Percentiles rank a stretch among this genome's conserved stretches.
phyloP scores from a whole-genome alignment of 2,329 filamentous ascomycete genomes.

The Phoma herbarum region DNA sequence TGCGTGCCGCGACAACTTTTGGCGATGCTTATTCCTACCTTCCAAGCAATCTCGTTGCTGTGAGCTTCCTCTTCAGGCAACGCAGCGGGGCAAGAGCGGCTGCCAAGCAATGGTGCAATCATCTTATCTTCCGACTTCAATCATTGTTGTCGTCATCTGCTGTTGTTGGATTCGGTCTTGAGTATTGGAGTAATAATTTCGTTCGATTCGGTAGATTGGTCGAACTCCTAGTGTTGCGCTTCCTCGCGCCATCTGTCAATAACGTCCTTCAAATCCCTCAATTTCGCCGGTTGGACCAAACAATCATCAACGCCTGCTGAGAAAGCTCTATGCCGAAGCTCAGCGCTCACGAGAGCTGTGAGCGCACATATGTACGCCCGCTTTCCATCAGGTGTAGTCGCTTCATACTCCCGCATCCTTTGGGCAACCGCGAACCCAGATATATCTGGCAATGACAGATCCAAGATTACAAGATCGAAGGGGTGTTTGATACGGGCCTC shows the following conservation, averaged over 20 bases:
- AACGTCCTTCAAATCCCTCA: neutral
- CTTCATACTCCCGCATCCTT: neutral
- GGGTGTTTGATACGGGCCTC: neutral
- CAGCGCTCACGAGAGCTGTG: neutral
- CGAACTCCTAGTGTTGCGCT: neutral
- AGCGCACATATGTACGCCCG: neutral
- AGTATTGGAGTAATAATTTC: neutral
- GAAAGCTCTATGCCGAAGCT: neutral
- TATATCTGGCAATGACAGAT: neutral
- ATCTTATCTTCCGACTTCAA: neutral
- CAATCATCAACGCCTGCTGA: neutral
- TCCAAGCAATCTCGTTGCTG: neutral
- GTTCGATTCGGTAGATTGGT: neutral
- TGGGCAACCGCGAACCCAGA: neutral
- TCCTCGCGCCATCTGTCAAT: neutral
- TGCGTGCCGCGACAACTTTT: neutral
- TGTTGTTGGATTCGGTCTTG: neutral
- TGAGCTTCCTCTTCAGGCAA: slow-evolving; percentile 3
- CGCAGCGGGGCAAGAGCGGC: neutral
- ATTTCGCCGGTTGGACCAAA: neutral
- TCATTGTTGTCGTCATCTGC: neutral
- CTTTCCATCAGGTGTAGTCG: neutral
- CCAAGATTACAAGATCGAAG: neutral
- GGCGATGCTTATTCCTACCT: neutral
- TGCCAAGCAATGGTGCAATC: slow-evolving; percentile 6